phyloP scores from a whole-genome alignment of 176 grass and related monocot genomes.

The Leersia perrieri region DNA sequence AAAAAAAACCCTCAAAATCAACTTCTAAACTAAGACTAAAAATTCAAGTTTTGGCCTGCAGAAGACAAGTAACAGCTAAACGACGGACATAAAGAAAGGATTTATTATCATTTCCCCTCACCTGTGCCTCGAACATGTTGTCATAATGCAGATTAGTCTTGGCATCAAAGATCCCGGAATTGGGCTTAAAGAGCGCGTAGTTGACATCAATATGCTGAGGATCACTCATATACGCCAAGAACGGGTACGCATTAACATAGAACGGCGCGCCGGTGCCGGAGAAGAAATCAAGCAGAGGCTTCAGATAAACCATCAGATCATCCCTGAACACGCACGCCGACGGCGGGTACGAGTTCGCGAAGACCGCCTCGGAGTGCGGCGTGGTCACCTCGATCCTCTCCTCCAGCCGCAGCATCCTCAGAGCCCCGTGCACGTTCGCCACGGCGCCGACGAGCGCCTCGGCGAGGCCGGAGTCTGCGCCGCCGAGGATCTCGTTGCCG shows the following conservation, averaged over 20 bases:
- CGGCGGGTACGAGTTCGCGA: conserved; percentile 83
- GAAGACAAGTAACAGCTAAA: too few relatives aligned
- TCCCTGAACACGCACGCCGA: conserved; percentile 68
- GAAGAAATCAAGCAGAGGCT: conserved; percentile 81
- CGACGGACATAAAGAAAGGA: too few relatives aligned
- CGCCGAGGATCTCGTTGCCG: conserved; percentile 85
- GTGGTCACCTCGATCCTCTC: conserved; percentile 60
- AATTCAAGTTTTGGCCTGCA: too few relatives aligned
- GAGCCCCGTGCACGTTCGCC: conserved; percentile 66
- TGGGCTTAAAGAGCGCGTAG: conserved; percentile 82
- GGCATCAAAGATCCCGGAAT: conserved; percentile 66
- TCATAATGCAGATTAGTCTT: conserved; percentile 73
- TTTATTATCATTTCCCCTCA: too few relatives aligned
- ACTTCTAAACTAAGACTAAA: too few relatives aligned
- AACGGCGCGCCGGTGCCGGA: conserved; percentile 63
- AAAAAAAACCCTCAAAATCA: too few relatives aligned
- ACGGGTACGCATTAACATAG: conserved; percentile 92
- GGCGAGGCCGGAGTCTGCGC: conserved; percentile 44
- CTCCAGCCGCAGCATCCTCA: conserved; percentile 45
- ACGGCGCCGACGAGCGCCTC: conserved; percentile 70
- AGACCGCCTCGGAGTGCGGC: conserved; percentile 80
- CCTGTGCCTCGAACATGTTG: conserved; percentile 98
- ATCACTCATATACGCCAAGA: conserved; percentile 86
- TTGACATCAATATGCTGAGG: conserved; percentile 77
- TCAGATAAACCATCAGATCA: conserved; percentile 59